Conservation (phyloP, 208 protist species). For the Crithidia expoeki region DNA sequence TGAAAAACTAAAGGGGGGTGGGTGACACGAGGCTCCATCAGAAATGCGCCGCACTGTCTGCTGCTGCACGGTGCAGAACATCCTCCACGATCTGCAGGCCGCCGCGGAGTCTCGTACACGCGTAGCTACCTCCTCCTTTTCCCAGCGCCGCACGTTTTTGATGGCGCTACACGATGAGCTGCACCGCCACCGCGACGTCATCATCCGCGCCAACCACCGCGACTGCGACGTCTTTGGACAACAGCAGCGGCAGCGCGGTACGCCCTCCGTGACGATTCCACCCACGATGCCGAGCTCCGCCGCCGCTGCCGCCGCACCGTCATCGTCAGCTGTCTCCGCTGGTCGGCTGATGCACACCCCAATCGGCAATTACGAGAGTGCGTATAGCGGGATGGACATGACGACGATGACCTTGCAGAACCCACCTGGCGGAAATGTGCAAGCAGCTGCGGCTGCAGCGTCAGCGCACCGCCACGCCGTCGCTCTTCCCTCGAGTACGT, state of each 20-base stretch:
- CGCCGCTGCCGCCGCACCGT: background rate
- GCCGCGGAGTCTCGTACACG: constrained; percentile 44
- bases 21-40: too few species aligned
- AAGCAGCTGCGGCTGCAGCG: background rate
- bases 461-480: constrained; percentile 3
- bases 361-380: background rate
- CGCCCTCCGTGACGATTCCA: constrained; percentile 28
- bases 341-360: background rate
- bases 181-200: constrained; percentile 28
- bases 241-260: constrained; percentile 41
- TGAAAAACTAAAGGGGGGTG: too few species aligned
- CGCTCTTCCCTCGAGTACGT: constrained; percentile 25
- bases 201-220: constrained; percentile 47
- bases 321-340: background rate
- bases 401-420: background rate
- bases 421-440: background rate
- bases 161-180: constrained; percentile 45
- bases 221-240: constrained; percentile 53
- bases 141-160: constrained; percentile 54
- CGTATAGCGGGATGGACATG: background rate
- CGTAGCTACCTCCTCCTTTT: constrained; percentile 41
- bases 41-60: constrained; percentile 15
- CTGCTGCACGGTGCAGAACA: constrained; percentile 25
- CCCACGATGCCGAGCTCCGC: constrained; percentile 25
- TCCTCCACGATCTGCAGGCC: constrained; percentile 51